A percentile compares a stretch with the other conserved stretches of the same genome.
Evolutionary conservation across 2,329 filamentous ascomycete species (phyloP).

Genomic region (Colletotrichum salicis): DNA sequence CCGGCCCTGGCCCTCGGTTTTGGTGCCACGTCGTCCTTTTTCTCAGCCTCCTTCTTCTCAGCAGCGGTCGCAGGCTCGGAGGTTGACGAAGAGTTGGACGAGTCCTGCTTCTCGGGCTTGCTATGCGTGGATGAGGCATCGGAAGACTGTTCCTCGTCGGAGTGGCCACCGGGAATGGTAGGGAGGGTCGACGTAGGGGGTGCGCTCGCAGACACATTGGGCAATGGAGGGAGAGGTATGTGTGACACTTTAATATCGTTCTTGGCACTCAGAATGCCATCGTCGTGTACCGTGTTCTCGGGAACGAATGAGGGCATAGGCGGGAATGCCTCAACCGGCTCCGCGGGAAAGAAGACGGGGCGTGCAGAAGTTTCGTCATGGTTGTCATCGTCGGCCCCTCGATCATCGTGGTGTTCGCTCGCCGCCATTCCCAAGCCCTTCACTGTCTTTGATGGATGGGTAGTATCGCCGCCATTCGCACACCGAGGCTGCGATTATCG

Average conservation of each 20-base stretch:
- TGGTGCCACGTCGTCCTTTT: slow-evolving; percentile 10
- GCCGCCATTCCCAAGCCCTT: slow-evolving; percentile 33
- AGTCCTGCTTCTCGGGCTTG: slow-evolving; percentile 21
- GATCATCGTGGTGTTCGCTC: slow-evolving; percentile 6
- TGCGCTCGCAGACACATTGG: slow-evolving; percentile 27
- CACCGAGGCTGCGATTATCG: not conserved
- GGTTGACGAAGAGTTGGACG: slow-evolving; percentile 18
- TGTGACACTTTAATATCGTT: slow-evolving; percentile 29
- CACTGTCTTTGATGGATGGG: slow-evolving; percentile 14
- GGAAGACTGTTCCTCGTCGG: slow-evolving; percentile 35
- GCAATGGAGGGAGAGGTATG: slow-evolving; percentile 27
- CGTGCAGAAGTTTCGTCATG: slow-evolving; percentile 11
- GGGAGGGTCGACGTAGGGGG: slow-evolving; percentile 35
- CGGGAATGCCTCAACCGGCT: slow-evolving; percentile 28
- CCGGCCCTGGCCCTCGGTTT: slow-evolving; percentile 13
- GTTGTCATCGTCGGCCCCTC: slow-evolving; percentile 21
- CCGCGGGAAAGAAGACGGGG: slow-evolving; percentile 1
- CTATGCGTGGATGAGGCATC: slow-evolving; percentile 31
- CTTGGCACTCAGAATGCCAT: slow-evolving; percentile 1
- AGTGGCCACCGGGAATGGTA: slow-evolving; percentile 32
- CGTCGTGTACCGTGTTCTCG: not conserved
- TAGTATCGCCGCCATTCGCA: slow-evolving; percentile 31
- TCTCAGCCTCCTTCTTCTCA: slow-evolving; percentile 7
- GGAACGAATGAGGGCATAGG: slow-evolving; percentile 24
- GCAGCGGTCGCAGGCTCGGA: slow-evolving; percentile 27